Conservation (phyloP, 1,284 basidiomycete genomes). For the Naganishia albida region DNA sequence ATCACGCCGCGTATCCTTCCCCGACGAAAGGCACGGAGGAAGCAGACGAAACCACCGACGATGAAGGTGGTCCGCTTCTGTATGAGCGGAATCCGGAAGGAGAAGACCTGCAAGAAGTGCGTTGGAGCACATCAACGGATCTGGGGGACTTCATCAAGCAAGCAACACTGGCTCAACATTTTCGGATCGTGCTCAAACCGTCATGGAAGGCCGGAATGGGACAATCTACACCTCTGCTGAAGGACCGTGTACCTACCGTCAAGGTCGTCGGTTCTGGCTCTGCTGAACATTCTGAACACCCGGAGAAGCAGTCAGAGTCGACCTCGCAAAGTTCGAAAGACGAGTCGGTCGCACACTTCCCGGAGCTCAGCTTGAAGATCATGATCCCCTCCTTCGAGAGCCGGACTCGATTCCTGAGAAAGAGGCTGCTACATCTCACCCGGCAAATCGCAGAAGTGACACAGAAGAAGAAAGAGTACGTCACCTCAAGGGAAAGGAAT, state of each 20-base stretch:
- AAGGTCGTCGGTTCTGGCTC: background rate
- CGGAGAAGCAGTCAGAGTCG: conserved; percentile 14
- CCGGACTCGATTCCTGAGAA: conserved; percentile 64
- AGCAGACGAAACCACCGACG: conserved; percentile 24
- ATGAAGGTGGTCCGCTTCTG: conserved; percentile 40
- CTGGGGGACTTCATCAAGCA: conserved; percentile 68
- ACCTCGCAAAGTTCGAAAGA: background rate
- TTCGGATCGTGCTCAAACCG: conserved; percentile 59
- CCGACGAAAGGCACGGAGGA: background rate
- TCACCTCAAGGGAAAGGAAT: background rate
- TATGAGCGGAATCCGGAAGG: conserved; percentile 42
- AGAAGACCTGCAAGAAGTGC: conserved; percentile 46
- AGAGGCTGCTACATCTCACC: conserved; percentile 58
- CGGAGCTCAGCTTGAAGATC: conserved; percentile 57
- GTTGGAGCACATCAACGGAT: conserved; percentile 69
- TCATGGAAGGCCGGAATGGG: conserved; percentile 14
- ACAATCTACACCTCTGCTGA: background rate
- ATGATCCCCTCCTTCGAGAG: conserved; percentile 66
- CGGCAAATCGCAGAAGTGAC: conserved; percentile 60
- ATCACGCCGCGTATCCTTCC: conserved; percentile 47
- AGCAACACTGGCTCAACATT: conserved; percentile 61
- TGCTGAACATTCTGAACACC: background rate
- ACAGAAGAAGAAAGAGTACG: conserved; percentile 48
- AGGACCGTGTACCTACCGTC: conserved; percentile 6
- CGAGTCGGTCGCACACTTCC: background rate